Percentiles rank a stretch among this genome's conserved stretches.
Conservation (phyloP, 345 rosid genomes). For the Geranium rotundifolium region DNA sequence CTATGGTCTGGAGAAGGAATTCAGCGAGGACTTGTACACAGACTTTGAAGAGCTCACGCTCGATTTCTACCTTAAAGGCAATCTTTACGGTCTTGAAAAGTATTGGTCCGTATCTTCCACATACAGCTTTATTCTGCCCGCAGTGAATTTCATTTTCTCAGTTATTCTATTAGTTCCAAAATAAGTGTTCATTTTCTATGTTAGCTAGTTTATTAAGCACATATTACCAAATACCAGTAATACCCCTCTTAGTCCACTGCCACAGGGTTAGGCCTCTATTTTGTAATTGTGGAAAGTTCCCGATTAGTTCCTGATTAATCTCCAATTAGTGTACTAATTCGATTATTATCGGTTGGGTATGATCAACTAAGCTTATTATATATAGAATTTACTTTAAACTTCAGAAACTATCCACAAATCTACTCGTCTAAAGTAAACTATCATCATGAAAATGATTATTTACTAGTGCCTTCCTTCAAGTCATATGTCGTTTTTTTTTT, state of each 20-base stretch:
- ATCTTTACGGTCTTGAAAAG: conserved; percentile 88
- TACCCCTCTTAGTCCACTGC: too few species aligned
- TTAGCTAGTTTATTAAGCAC: too few species aligned
- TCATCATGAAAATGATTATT: neutral
- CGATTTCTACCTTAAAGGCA: conserved; percentile 69
- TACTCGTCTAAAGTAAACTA: neutral
- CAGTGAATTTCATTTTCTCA: neutral
- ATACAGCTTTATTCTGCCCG: neutral
- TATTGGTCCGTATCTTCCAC: conserved; percentile 46
- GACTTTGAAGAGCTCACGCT: conserved; percentile 83
- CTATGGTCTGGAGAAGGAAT: conserved; percentile 87
- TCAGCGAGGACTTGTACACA: conserved; percentile 56
- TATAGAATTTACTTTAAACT: neutral
- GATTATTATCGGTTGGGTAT: neutral
- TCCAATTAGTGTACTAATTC: too few species aligned
- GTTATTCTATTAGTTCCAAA: too few species aligned
- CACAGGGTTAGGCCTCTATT: too few species aligned
- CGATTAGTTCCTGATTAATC: too few species aligned
- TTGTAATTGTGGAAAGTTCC: too few species aligned
- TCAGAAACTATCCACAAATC: neutral
- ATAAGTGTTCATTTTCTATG: too few species aligned
- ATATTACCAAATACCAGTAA: too few species aligned
- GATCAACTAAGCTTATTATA: neutral
- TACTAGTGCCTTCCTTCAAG: too few species aligned
- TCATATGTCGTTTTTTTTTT: neutral